Conservation (phyloP, 1,139 yeast genomes). For the Blastobotrys arbuscula region DNA sequence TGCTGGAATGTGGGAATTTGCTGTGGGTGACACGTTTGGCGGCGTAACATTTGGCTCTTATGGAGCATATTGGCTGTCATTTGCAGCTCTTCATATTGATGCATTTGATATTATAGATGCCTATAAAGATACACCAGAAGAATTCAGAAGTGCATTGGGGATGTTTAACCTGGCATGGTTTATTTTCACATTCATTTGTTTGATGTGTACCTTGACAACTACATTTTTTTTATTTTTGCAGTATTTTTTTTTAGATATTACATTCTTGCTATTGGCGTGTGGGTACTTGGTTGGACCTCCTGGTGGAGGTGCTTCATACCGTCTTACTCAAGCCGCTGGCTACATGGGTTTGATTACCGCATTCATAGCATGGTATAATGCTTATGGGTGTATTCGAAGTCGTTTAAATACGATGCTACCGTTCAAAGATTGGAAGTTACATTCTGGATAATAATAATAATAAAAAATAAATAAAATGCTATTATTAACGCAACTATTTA, state of each 20-base stretch:
- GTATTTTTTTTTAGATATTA: slow-evolving; percentile 57
- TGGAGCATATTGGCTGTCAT: slow-evolving; percentile 85
- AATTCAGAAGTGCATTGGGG: slow-evolving; percentile 57
- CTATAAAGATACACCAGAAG: slow-evolving; percentile 37
- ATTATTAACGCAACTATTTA: background rate
- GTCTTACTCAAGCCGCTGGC: slow-evolving; percentile 58
- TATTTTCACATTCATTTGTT: slow-evolving; percentile 65
- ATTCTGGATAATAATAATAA: background rate
- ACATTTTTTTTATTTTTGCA: slow-evolving; percentile 68
- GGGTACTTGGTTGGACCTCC: slow-evolving; percentile 45
- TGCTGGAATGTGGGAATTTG: slow-evolving; percentile 74
- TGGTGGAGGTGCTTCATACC: slow-evolving; percentile 20
- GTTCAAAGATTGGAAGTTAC: slow-evolving; percentile 1
- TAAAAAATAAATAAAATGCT: background rate
- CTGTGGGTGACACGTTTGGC: slow-evolving; percentile 75
- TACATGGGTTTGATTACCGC: slow-evolving; percentile 73
- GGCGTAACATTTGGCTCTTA: slow-evolving; percentile 73
- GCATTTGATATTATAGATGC: slow-evolving; percentile 69
- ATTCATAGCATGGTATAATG: slow-evolving; percentile 83
- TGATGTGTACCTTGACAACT: slow-evolving; percentile 68
- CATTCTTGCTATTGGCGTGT: slow-evolving; percentile 63
- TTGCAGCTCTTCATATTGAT: slow-evolving; percentile 62
- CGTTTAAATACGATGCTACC: background rate
- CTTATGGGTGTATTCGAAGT: slow-evolving; percentile 41
- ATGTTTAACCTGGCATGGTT: slow-evolving; percentile 75